Conservation (phyloP, 768 basidiomycete species). For the Podaxis sp. region DNA sequence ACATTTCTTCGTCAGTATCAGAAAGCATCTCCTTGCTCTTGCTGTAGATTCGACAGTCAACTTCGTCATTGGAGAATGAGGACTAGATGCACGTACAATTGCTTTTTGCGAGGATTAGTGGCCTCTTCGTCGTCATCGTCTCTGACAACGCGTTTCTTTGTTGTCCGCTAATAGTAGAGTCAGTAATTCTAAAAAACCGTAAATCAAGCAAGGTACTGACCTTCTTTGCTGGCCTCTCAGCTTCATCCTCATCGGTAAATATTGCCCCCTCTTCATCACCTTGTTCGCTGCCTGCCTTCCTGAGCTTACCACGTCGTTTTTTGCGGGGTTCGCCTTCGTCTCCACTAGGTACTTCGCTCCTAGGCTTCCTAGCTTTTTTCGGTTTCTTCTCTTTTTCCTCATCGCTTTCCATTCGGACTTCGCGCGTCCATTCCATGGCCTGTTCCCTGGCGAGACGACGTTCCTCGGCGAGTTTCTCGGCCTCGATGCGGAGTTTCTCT, state of each 20-base stretch:
- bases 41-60: slow-evolving; percentile 37
- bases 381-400: slow-evolving; percentile 74
- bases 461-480: slow-evolving; percentile 78
- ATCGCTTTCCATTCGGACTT: slow-evolving; percentile 68
- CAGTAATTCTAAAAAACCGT: slow-evolving; percentile 21
- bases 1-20: slow-evolving; percentile 86
- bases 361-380: slow-evolving; percentile 54
- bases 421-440: slow-evolving; percentile 74
- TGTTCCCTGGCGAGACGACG: slow-evolving; percentile 76
- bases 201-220: slow-evolving; percentile 32
- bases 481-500: slow-evolving; percentile 66
- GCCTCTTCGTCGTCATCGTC: slow-evolving; percentile 77
- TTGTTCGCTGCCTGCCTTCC: slow-evolving; percentile 55
- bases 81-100: slow-evolving; percentile 53
- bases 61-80: not conserved
- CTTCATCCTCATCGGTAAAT: slow-evolving; percentile 73
- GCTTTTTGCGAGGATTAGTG: slow-evolving; percentile 70
- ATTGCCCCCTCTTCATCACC: slow-evolving; percentile 63
- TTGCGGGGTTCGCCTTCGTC: slow-evolving; percentile 72
- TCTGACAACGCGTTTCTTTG: slow-evolving; percentile 75
- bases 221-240: slow-evolving; percentile 68
- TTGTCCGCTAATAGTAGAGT: slow-evolving; percentile 34
- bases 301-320: slow-evolving; percentile 68
- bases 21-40: slow-evolving; percentile 89
- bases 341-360: slow-evolving; percentile 51